Conservation (phyloP, 176 grass and related monocot genomes). For the Oryza nivara region DNA sequence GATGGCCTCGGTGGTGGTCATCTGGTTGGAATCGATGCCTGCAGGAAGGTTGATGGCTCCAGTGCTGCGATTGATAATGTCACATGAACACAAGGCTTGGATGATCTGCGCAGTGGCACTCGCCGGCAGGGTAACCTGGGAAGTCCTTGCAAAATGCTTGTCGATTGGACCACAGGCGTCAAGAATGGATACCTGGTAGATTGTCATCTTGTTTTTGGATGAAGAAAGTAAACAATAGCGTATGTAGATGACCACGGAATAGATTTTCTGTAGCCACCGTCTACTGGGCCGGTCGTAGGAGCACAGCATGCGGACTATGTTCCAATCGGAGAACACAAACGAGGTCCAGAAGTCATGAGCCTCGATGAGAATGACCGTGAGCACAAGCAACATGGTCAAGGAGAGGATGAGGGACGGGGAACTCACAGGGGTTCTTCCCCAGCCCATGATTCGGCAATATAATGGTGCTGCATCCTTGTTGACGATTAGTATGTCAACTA, state of each 20-base stretch:
- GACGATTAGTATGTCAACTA: no score
- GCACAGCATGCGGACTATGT: conserved; percentile 21
- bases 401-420: no score
- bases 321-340: conserved; percentile 19
- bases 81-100: not conserved
- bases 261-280: no score
- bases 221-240: no score
- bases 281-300: not conserved
- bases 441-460: no score
- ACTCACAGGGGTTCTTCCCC: no score
- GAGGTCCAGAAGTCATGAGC: not conserved
- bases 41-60: not conserved
- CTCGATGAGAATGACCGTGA: conserved; percentile 15
- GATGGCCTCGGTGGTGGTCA: conserved; percentile 2
- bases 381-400: not conserved
- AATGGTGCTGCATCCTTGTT: no score
- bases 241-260: no score
- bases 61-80: rapidly evolving
- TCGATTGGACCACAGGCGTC: not conserved
- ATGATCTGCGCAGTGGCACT: not conserved
- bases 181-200: conserved; percentile 16
- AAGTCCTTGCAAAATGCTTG: no score
- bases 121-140: not conserved
- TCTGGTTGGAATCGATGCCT: no score
- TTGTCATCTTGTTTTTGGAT: not conserved